phyloP scores from a whole-genome alignment of 2,329 filamentous ascomycete genomes.

The Penicillium sp. region DNA sequence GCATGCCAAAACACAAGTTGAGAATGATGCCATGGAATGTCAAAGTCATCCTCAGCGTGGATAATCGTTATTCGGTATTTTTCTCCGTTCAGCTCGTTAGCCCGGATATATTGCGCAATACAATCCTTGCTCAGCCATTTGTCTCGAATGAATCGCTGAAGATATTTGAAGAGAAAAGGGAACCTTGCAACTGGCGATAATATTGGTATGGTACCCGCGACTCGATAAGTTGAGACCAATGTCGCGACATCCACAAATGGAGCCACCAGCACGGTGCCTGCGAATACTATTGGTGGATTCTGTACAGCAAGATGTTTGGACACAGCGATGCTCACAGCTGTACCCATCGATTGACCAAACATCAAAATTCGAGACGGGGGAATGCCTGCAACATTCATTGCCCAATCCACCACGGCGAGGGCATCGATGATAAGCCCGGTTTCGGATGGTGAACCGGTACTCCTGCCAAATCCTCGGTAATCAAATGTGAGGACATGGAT shows the following conservation, averaged over 20 bases:
- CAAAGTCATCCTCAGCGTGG: slow-evolving; percentile 37
- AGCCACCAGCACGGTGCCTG: slow-evolving; percentile 56
- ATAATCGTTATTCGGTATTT: slow-evolving; percentile 34
- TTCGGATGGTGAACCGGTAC: slow-evolving; percentile 55
- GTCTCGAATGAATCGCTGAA: slow-evolving; percentile 12
- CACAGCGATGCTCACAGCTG: slow-evolving; percentile 50
- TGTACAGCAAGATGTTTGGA: slow-evolving; percentile 45
- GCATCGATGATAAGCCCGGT: slow-evolving; percentile 55
- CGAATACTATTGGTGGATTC: slow-evolving; percentile 48
- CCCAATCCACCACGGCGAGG: slow-evolving; percentile 53
- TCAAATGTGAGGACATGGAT: slow-evolving; percentile 60
- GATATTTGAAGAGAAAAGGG: slow-evolving; percentile 28
- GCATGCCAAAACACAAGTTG: slow-evolving; percentile 46
- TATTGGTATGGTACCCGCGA: slow-evolving; percentile 55
- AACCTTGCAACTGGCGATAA: slow-evolving; percentile 52
- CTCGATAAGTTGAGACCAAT: slow-evolving; percentile 56
- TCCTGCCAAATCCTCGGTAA: slow-evolving; percentile 50
- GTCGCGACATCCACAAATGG: slow-evolving; percentile 56
- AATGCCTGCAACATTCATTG: slow-evolving; percentile 51
- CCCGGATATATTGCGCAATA: slow-evolving; percentile 8
- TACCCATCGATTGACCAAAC: slow-evolving; percentile 60
- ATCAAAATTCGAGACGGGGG: slow-evolving; percentile 56
- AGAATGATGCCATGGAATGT: slow-evolving; percentile 30
- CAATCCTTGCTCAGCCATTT: slow-evolving; percentile 13
- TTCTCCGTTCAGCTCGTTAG: slow-evolving; percentile 13